These are phyloP conservation scores for Cyclanthera cordifolia DNA, from an alignment of 306 rosid genomes.

Conservation along the genomic window DNA sequence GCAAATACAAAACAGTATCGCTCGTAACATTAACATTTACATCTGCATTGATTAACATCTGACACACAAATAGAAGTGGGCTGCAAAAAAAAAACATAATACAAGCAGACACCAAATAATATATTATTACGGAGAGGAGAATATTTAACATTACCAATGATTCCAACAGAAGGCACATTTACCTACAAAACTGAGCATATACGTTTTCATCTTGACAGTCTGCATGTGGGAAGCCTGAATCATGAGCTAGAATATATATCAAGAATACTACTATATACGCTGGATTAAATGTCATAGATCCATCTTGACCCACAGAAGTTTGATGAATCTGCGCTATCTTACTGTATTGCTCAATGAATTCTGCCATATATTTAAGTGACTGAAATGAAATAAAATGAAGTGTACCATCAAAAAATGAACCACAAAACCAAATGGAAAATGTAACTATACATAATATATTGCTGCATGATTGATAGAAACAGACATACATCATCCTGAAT, in stretches of 20 bases:
- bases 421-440: background rate
- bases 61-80: constrained; percentile 62
- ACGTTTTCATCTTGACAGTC: constrained; percentile 42
- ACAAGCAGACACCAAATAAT: constrained; percentile 14
- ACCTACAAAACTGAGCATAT: constrained; percentile 68
- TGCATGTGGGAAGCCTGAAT: constrained; percentile 41
- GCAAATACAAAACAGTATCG: constrained; percentile 41
- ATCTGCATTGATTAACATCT: constrained; percentile 45
- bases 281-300: constrained; percentile 42
- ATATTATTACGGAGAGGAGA: background rate
- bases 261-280: constrained; percentile 66
- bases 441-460: background rate
- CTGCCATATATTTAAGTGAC: constrained; percentile 57
- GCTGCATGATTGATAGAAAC: constrained; percentile 4
- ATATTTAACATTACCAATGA: background rate
- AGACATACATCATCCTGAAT: constrained; percentile 46
- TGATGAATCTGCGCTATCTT: constrained; percentile 41
- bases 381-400: constrained; percentile 44
- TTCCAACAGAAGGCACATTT: constrained; percentile 7
- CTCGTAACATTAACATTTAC: constrained; percentile 37
- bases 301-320: constrained; percentile 42
- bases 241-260: constrained; percentile 69
- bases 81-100: constrained; percentile 49
- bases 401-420: constrained; percentile 27
- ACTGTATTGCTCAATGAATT: constrained; percentile 66